Base-by-base conservation (phyloP, 2,329 filamentous ascomycete genomes). In the Penicillium aurantiogriseum region DNA sequence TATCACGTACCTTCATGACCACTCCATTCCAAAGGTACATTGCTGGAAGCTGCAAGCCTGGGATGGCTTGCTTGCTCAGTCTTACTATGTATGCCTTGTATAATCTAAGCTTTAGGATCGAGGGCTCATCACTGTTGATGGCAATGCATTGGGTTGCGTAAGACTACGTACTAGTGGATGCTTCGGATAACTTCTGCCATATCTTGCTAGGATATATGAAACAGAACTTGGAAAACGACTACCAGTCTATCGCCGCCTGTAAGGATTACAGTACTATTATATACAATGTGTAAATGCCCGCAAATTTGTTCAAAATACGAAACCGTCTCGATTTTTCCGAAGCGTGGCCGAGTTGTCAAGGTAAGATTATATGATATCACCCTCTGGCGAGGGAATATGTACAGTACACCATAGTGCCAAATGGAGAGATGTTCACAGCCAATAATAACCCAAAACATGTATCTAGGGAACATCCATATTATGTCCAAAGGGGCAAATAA, bases 1-100 rank as follows among this genome's bases (percentile, higher is more conserved):
- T 60, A 54, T 61, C 56, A 63, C 42, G 57, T 47, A 54, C 54
- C 52, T 40, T 59, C 44, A 64, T 53, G 60, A 63, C 27, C 49
- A 51, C 40, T 42, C 51, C 31, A 46, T 42, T 48, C 31, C 35
- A 40, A 53, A 21, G 25, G n/a, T 38, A 40, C 9, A 49, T 27
- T 21, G 17, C 47, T 47, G n/a, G 31, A 46, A 36, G 35, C 23
- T 40, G 11, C n/a, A 46, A 23, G 21, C n/a, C 15, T 43, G 3
- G 10, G 9, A 27, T 2, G 8, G 8, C 13, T 35, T 47, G 31
- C 15, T 49, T 45, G 21, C 31, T 25, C 21, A n/a, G 13, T 47
- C 13, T 17, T 23, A 33, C 13, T 11, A 27, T n/a, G 23, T n/a
- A 46, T 47, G 8, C 21, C 19, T 19, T 35, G 31, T 13, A 36